Base-by-base conservation (phyloP, 768 basidiomycete genomes). In the Tylopilus rubrobrunneus region DNA sequence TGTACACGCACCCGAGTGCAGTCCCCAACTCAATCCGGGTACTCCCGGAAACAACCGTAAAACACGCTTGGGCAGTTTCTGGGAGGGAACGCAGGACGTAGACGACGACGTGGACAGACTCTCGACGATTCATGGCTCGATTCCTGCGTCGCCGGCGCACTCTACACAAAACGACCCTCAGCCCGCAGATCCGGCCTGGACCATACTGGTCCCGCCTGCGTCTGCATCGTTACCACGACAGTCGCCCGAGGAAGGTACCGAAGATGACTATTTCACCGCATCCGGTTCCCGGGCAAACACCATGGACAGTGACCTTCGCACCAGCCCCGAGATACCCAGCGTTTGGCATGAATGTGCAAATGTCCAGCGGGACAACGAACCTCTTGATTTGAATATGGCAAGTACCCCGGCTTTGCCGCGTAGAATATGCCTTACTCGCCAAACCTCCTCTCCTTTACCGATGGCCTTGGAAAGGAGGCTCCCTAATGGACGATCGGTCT, bases 41-140 rank as follows among this genome's bases (percentile, higher is more conserved):
- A 80, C 79, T 1, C 78, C 82, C 2, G 77, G 80, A 39, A 75
- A 69, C 45, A 73, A 69, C 34, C 78, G 86, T 36, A 82, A 80
- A 57, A 73, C 78, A 23, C 78, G 85, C 28, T 67, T 88, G 28
- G 78, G 79, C 41, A 83, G 82, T 51, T 91, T 90, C 59, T 91
- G 89, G 89, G 78, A 89, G 54, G 86, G 85, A 17, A 89, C 86
- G 6, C 83, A 78, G 33, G 86, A 87, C 59, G 77, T 89, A 6
- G 78, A 77, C n/a, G 68, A 76, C 28, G 62, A 66, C 37, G 45
- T 33, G 29, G 62, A 63, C 27, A 59, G 52, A 29, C 51, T 63
- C 29, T 59, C 65, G 17, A 62, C 61, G 33, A 53, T 67, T 12
- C 63, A 66, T 14, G 62, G 57, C 47, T 66, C 67, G 9, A 53